Evolutionary conservation across 176 grass and related monocot species (phyloP), one percentile per base, ranked within the genome.

Genomic region (Cenchrus purpureus): DNA sequence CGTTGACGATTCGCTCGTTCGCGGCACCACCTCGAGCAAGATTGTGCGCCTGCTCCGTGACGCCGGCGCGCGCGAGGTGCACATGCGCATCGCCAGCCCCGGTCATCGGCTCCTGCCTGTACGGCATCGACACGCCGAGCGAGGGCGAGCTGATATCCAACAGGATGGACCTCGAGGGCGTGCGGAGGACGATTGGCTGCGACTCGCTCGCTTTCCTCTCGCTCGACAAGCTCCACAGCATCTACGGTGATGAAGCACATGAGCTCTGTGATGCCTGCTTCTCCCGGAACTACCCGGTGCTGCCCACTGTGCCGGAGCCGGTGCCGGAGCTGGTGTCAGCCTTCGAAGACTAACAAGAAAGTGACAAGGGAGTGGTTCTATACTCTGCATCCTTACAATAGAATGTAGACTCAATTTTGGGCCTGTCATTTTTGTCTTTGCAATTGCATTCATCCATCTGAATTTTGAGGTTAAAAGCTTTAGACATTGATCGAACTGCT

Each of bases 21-120:
- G 97, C 4, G 97, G 97, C 65, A 99, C 97, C 71, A 99, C 97
- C 15, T 99, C 97, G 5, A 91, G 93, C 66, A 99, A 99, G 90
- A 99, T 99, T 15, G 90, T 99, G 43, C 88, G 82, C 32, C 82
- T 99, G 48, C 82, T 99, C 78, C 91, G 90, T 29, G 88, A 89
- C 74, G 90, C 86, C 25, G 97, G 97, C 20, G 97, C 97, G 29
- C 93, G 97, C 20, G 97, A 99, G 84, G 97, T 99, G 79, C 97
- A 99, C 78, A 92, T 99, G 90, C 88, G 97, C 68, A 97, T 99
- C 46, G 80, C 97, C 68, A 89, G 97, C 76, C 97, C 97, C 97
- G 3, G 94, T 99, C 16, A 55, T 99, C 60, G 90, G 94, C 16
- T 91, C 91, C 1, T 99, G 97, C 62, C 94, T 90, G 79, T 99